A percentile compares a stretch with the other conserved stretches of the same genome.
Conservation (phyloP, 2,329 filamentous ascomycete genomes). For the Xylariaceae sp. region DNA sequence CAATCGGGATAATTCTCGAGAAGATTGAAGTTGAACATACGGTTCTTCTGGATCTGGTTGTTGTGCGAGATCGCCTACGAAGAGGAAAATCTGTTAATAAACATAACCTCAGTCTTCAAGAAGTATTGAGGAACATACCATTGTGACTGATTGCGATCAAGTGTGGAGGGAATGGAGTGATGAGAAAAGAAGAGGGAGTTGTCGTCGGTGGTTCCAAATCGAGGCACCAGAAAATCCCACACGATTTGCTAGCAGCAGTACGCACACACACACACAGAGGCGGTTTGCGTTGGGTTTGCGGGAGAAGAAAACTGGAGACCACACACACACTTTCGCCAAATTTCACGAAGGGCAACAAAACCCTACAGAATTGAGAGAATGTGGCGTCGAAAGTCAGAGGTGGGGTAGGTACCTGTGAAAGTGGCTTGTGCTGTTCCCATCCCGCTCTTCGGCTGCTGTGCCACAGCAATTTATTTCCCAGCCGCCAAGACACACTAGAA, state of each 20-base stretch:
- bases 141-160: slow-evolving; percentile 52
- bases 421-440: not conserved
- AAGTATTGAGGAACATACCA: slow-evolving; percentile 26
- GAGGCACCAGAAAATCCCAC: slow-evolving; percentile 34
- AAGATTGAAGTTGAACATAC: slow-evolving; percentile 52
- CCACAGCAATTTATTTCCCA: too few relatives aligned
- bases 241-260: slow-evolving; percentile 11
- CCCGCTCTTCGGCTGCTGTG: slow-evolving; percentile 16
- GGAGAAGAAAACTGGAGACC: too few relatives aligned
- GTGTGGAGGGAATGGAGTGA: slow-evolving; percentile 42
- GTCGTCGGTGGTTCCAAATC: slow-evolving; percentile 34
- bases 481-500: too few relatives aligned
- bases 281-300: too few relatives aligned
- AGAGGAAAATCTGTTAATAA: slow-evolving; percentile 32
- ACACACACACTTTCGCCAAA: slow-evolving; percentile 34
- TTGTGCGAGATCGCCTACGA: slow-evolving; percentile 98
- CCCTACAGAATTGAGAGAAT: slow-evolving; percentile 31
- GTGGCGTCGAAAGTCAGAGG: slow-evolving; percentile 9
- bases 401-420: not conserved
- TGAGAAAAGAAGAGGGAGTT: slow-evolving; percentile 32
- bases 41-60: slow-evolving; percentile 96
- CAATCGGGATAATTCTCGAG: too few relatives aligned
- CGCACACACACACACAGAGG: slow-evolving; percentile 7
- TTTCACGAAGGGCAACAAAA: slow-evolving; percentile 41
- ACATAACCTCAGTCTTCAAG: slow-evolving; percentile 22